Evolutionary conservation across 345 rosid genomes (phyloP).

Genomic region (Boechera divaricarpa): DNA sequence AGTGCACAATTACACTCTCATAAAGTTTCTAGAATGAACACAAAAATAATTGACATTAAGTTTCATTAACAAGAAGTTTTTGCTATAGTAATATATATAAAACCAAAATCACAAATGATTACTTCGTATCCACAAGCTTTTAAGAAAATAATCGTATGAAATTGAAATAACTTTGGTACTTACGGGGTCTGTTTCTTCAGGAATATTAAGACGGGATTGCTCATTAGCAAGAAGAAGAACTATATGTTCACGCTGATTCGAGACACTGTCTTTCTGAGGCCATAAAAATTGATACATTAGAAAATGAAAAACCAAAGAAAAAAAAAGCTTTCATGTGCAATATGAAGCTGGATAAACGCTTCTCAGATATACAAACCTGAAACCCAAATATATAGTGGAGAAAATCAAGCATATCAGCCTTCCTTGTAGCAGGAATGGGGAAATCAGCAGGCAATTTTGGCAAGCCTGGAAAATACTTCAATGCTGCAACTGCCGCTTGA

Average conservation of each 20-base stretch:
- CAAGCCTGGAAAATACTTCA: conserved; percentile 70
- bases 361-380: conserved; percentile 67
- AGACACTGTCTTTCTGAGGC: conserved; percentile 86
- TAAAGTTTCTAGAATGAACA: conserved; percentile 18
- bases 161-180: conserved; percentile 39
- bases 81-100: background rate
- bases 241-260: conserved; percentile 94
- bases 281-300: conserved; percentile 35
- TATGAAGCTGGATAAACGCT: conserved; percentile 11
- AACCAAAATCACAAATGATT: background rate
- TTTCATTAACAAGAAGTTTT: conserved; percentile 9
- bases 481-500: conserved; percentile 74
- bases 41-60: conserved; percentile 8
- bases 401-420: conserved; percentile 83
- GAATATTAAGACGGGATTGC: conserved; percentile 82
- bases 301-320: background rate
- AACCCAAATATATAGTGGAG: conserved; percentile 90
- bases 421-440: conserved; percentile 69
- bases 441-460: conserved; percentile 78
- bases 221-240: conserved; percentile 93
- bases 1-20: conserved; percentile 20
- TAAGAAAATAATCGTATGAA: conserved; percentile 8
- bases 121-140: conserved; percentile 10
- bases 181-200: conserved; percentile 77
- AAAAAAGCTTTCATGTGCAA: conserved; percentile 9